Base-by-base conservation (phyloP, 331 rosid species). In the Rhamnella rubrinervis region DNA sequence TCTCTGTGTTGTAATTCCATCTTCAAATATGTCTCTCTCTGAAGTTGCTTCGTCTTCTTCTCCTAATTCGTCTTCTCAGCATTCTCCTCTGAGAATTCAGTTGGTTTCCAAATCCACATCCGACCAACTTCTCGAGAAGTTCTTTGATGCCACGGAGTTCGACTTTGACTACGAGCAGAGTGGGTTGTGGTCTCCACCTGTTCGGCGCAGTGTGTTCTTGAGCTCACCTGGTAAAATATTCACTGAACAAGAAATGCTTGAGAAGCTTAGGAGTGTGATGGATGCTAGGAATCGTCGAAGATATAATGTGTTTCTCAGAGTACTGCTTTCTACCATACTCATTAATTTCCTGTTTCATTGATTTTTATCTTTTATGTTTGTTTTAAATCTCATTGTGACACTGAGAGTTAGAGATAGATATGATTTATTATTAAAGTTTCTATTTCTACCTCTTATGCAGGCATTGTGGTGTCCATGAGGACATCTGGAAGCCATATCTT, bases 111-210 rank as follows among this genome's bases (percentile, higher is more conserved):
- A 70, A 59, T 71, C 83, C 18, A 80, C 84, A 5, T 89, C 96
- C 2, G 96, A 92, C 37, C 77, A 81, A 47, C 70, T 92, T 71
- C 77, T 87, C 7, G 77, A 74, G 23, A 92, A 92, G 65, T 92
- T 85, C 81, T 78, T 76, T 17, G 97, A 92, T 51, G 84, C 68
- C 19, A 64, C 91, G 14, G 74, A 77, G 49, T 86, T 83, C 18
- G 92, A 77, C 70, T 89, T 87, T 31, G 93, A 89, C 77, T 89
- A 87, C 68, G 92, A 85, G 68, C 75, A 87, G 71, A 92, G 97
- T 73, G 97, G 86, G 14, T 46, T 92, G 60, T 92, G 97, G 97
- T 92, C 97, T 81, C 97, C 97, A 47, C 97, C 85, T 0, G 64
- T 89, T 69, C 78, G 61, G 0, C 84, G 92, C 8, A 82, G 81